Evolutionary conservation across 2,329 filamentous ascomycete species (phyloP).

Genomic region (Bipolaris sorokiniana): DNA sequence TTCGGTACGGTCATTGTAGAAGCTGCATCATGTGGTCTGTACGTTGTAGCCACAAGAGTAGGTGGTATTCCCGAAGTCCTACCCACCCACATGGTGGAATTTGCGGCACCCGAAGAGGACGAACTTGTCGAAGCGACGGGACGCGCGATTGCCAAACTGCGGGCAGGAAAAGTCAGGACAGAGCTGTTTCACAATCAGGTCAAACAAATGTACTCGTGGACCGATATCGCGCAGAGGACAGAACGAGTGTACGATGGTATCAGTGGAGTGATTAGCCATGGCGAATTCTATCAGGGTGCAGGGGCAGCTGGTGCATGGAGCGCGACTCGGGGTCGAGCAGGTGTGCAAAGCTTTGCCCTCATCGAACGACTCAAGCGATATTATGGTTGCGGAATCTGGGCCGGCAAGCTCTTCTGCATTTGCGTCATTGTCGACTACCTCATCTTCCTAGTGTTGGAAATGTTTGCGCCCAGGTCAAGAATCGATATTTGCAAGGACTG

Average conservation of each 20-base stretch:
- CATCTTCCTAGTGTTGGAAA: conserved; percentile 84
- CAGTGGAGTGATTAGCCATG: conserved; percentile 80
- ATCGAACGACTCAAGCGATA: conserved; percentile 96
- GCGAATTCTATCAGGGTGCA: conserved; percentile 85
- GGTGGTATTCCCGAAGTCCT: conserved; percentile 97
- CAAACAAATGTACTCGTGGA: conserved; percentile 98
- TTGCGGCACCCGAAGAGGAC: conserved; percentile 95
- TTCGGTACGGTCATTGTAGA: conserved; percentile 99
- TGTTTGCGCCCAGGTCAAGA: conserved; percentile 79
- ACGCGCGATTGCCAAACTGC: conserved; percentile 83
- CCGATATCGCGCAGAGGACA: conserved; percentile 89
- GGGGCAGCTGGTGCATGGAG: conserved; percentile 71
- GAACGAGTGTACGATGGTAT: conserved; percentile 96
- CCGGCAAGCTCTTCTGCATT: conserved; percentile 94
- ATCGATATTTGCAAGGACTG: conserved; percentile 92
- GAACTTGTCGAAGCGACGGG: conserved; percentile 90
- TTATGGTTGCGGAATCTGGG: conserved; percentile 98
- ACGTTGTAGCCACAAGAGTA: conserved; percentile 95
- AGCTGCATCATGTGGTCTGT: conserved; percentile 91
- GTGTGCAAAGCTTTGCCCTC: conserved; percentile 84
- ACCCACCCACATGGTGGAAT: conserved; percentile 95
- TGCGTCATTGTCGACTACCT: conserved; percentile 95
- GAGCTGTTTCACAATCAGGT: conserved; percentile 97
- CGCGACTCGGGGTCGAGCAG: conserved; percentile 70
- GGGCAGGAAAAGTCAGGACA: conserved; percentile 84